Evolutionary conservation across 306 rosid species (phyloP).

Genomic region (Sophora flavescens): DNA sequence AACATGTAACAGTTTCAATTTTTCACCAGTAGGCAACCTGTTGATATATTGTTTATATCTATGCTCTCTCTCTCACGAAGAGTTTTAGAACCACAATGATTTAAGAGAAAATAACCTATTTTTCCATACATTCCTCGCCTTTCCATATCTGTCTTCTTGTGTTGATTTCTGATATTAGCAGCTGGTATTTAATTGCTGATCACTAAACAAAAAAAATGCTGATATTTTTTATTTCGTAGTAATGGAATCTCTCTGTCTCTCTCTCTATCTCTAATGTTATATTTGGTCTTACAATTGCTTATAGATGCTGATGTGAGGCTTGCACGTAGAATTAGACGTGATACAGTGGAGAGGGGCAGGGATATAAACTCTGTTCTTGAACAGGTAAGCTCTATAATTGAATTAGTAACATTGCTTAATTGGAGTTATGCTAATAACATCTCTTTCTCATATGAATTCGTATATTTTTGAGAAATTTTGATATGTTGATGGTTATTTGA

Average conservation of each 20-base stretch:
- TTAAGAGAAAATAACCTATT: not conserved
- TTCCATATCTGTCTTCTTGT: slow-evolving; percentile 16
- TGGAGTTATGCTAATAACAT: slow-evolving; percentile 19
- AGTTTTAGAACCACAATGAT: slow-evolving; percentile 11
- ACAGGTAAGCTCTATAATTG: slow-evolving; percentile 58
- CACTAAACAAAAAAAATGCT: slow-evolving; percentile 22
- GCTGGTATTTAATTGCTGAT: slow-evolving; percentile 34
- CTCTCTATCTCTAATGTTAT: slow-evolving; percentile 25
- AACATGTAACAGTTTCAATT: not conserved
- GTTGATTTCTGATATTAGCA: slow-evolving; percentile 41
- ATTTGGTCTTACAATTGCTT: slow-evolving; percentile 45
- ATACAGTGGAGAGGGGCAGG: slow-evolving; percentile 96
- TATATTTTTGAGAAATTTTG: slow-evolving; percentile 26
- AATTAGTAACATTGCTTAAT: slow-evolving; percentile 10
- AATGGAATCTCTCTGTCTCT: slow-evolving; percentile 11
- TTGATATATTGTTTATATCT: slow-evolving; percentile 35
- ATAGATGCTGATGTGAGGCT: slow-evolving; percentile 99
- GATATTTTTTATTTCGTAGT: slow-evolving; percentile 14
- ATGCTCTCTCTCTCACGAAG: not conserved
- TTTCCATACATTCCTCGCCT: not conserved
- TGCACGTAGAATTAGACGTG: slow-evolving; percentile 98
- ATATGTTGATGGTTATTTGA: not conserved
- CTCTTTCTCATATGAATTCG: slow-evolving; percentile 2
- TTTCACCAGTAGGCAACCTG: slow-evolving; percentile 22
- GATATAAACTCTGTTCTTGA: slow-evolving; percentile 97